Percentiles rank a stretch among this genome's conserved stretches.
phyloP scores from a whole-genome alignment of 2,329 filamentous ascomycete genomes.

The Arachnopeziza araneosa region DNA sequence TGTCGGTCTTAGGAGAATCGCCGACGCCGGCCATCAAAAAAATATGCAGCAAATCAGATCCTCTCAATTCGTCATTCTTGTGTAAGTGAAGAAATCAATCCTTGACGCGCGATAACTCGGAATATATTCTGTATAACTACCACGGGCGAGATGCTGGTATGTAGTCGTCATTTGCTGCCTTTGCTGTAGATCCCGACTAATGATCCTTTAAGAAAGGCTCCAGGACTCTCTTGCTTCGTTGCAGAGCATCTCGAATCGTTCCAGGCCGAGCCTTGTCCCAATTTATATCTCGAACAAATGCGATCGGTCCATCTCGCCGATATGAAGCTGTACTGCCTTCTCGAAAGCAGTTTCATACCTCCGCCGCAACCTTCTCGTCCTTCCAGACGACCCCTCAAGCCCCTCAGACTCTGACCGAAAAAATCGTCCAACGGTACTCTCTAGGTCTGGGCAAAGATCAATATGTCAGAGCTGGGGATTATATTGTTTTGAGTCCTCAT shows the following conservation, averaged over 20 bases:
- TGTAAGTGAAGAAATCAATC: no score
- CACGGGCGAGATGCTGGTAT: background rate
- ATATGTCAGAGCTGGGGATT: slow-evolving; percentile 73
- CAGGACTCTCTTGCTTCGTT: background rate
- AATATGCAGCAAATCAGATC: no score
- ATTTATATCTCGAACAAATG: background rate
- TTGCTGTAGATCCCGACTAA: background rate
- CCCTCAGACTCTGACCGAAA: slow-evolving; percentile 81
- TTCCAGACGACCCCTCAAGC: slow-evolving; percentile 34
- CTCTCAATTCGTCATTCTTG: no score
- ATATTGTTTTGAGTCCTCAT: slow-evolving; percentile 68
- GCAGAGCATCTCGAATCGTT: background rate
- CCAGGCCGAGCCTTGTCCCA: background rate
- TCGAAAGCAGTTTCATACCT: slow-evolving; percentile 47
- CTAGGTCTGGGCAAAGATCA: slow-evolving; percentile 73
- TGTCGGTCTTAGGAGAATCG: no score
- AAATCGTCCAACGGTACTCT: slow-evolving; percentile 81
- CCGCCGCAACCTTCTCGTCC: slow-evolving; percentile 52
- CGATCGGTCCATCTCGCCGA: background rate
- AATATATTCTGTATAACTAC: background rate
- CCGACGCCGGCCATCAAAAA: no score
- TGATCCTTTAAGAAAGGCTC: background rate
- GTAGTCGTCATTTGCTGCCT: background rate
- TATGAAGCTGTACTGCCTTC: background rate
- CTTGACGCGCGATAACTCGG: no score